Evolutionary conservation across 2,329 filamentous ascomycete species (phyloP).

Genomic region (Apiospora arundinis): DNA sequence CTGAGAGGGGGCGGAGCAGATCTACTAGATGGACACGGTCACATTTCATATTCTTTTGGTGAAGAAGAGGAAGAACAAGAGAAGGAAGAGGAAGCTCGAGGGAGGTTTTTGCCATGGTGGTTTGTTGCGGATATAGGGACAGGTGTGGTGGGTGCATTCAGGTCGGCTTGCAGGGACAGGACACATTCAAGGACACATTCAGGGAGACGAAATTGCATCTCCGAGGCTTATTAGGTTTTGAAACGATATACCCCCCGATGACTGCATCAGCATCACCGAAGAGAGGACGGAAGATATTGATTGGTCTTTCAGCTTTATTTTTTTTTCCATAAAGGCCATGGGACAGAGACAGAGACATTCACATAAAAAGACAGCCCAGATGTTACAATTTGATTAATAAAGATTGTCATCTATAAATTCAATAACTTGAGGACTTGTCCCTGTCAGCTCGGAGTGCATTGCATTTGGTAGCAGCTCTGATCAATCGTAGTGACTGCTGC

Average conservation of each 20-base stretch:
- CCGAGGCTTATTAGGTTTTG: slow-evolving; percentile 16
- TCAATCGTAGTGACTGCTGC: too few relatives aligned
- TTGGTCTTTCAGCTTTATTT: neutral
- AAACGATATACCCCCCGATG: slow-evolving; percentile 21
- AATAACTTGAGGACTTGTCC: neutral
- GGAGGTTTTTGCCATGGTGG: neutral
- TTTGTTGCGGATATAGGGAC: neutral
- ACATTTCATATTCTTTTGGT: slow-evolving; percentile 17
- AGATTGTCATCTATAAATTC: neutral
- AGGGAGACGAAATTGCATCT: slow-evolving; percentile 6
- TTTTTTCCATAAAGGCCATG: neutral
- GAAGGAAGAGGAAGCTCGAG: too few relatives aligned
- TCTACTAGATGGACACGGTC: neutral
- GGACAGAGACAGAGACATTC: neutral
- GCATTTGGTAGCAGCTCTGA: too few relatives aligned
- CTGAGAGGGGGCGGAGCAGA: neutral
- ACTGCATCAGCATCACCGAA: slow-evolving; percentile 19
- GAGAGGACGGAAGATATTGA: slow-evolving; percentile 1
- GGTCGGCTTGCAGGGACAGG: neutral
- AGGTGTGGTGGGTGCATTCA: slow-evolving; percentile 14
- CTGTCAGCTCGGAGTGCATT: neutral
- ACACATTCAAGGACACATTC: neutral
- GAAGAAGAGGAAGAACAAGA: too few relatives aligned
- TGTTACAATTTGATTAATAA: neutral
- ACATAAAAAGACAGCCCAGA: neutral